Evolutionary conservation across 108 stramenopile genomes (phyloP), one percentile per base, ranked within the genome.

Genomic region (Asterionellopsis glacialis): DNA sequence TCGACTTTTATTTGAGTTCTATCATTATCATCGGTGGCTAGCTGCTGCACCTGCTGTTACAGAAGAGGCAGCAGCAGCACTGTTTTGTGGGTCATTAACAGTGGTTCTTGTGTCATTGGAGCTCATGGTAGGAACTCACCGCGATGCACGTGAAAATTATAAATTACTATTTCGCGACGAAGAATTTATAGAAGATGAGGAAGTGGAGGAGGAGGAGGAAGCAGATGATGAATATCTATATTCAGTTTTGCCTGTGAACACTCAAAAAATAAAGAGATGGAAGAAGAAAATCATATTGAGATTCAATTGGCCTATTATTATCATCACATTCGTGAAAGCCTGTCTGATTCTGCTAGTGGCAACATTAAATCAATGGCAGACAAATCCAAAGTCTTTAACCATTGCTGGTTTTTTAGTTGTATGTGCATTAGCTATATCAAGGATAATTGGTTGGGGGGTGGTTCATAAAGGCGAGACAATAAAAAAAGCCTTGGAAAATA

Each of bases 61-160:
- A 4, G 28, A 49, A 23, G 25, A 48, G 4, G 19, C 39, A 6
- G 41, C 58, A 39, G 72, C 77, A 11, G 27, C 65, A 44, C 16
- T 79, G 26, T 79, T 68, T 49, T 55, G 78, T 48, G 63, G 39
- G 0, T 57, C 60, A 23, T 58, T 79, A 16, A 61, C 65, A 1
- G 14, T 49, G 0, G 59, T 51, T 12, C 66, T 67, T 45, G 0
- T 70, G 6, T 67, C 51, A 18, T 27, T 71, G 40, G 77, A 79
- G 44, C 12, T 52, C 14, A 67, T 71, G 65, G 44, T 26, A 9
- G 10, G 66, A 41, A 26, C 64, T 25, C 77, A 79, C 48, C 57
- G 45, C 0, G 77, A 33, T 7, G 33, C 33, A 33, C 33, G 33
- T 33, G 33, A 33, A 33, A 33, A 33, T 33, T 33, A 33, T 33